Evolutionary conservation across 345 rosid species (phyloP), one percentile per base, ranked within the genome.

Genomic region (Bruguiera parviflora): DNA sequence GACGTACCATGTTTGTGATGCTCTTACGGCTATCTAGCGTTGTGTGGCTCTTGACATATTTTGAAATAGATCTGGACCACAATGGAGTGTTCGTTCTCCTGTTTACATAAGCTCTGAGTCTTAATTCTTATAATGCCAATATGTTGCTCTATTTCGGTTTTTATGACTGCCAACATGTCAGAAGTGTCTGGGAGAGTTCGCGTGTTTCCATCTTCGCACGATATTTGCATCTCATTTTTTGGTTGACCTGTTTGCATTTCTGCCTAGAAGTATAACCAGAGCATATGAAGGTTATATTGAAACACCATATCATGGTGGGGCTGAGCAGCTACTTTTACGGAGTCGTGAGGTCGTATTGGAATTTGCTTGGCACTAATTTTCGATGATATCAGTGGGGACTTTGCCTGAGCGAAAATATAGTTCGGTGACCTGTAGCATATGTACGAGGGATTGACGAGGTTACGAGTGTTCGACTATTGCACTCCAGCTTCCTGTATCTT

Each of bases 401-500:
- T 43, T 43, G 18, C 49, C 49, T 15, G 16, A 13, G 49, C 49
- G 19, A 43, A 3, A 37, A 39, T 9, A 35, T 35, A 3, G 49
- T 43, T 43, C 49, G 49, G 3, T 43, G 4, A 43, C 49, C 15
- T 43, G 49, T 3, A 3, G 49, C 16, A 43, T 43, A 43, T 15
- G 49, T 3, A 3, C 5, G 49, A 43, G 49, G 49, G 61, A 67
- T n/a, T 61, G 28, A 27, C 8, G n/a, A 32, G 25, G 52, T 63
- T 43, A 35, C 25, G 25, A 28, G 35, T 27, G 33, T 79, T 63
- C 32, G 29, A 66, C 24, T 64, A 83, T 70, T 75, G 84, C 73
- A 65, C 75, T 73, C 66, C 71, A 80, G 21, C 52, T 33, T 16
- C 28, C 37, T 10, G 21, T 4, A 1, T 31, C 28, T 39, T 43